A percentile compares a stretch with the other conserved stretches of the same genome.
phyloP scores from a whole-genome alignment of 148 eudicot species.

The Rhododendron griersonianum region DNA sequence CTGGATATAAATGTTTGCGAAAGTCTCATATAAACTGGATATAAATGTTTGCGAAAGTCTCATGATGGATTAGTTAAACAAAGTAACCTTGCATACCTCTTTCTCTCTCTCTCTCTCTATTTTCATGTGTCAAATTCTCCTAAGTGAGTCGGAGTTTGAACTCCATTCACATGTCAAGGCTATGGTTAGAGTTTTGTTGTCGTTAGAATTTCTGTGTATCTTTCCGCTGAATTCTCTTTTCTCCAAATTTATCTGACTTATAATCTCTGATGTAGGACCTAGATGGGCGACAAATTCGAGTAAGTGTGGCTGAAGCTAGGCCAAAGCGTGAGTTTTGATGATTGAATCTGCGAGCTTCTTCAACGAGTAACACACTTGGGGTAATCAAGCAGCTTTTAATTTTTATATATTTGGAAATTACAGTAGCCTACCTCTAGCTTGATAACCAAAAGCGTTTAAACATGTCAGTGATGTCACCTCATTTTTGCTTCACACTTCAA shows the following conservation, averaged over 20 bases:
- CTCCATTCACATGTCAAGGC: not conserved
- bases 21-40: not conserved
- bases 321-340: conserved; percentile 58
- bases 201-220: not conserved
- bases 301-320: conserved; percentile 71
- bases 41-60: not conserved
- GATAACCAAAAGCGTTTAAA: not conserved
- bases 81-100: not conserved
- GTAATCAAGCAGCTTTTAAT: conserved; percentile 3
- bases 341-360: conserved; percentile 13
- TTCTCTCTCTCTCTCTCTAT: not conserved
- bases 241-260: not conserved
- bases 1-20: not conserved
- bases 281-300: conserved; percentile 75
- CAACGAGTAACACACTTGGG: conserved; percentile 11
- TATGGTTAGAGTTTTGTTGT: not conserved
- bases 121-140: not conserved
- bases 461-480: not conserved
- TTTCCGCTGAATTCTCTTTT: not conserved
- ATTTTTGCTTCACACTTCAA: not conserved
- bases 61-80: not conserved
- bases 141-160: not conserved
- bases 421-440: not conserved
- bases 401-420: not conserved
- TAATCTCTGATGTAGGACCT: conserved; percentile 58